Base-by-base conservation (phyloP, 768 basidiomycete species). In the Rhodotorula graminis region DNA sequence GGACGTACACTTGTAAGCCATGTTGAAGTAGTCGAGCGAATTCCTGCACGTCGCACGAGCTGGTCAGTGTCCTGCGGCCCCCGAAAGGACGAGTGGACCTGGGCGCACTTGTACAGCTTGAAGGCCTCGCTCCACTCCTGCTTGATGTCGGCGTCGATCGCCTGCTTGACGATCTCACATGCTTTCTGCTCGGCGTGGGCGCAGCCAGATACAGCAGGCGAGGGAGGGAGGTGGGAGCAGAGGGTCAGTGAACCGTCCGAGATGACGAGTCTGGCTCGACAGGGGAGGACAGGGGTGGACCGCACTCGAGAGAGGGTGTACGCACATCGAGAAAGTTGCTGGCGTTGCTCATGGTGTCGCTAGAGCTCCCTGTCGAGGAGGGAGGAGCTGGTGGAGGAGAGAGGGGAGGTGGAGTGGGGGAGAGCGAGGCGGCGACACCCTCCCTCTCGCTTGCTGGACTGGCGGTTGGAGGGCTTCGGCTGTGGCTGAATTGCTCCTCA, bases 11-110 rank as follows among this genome's bases (percentile, higher is more conserved):
- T 93, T 94, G 80, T 92, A 84, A 16, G 94, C 93, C 76, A 97
- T 90, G 90, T 97, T 92, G 82, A 99, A 99, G 81, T 95, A 99
- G 80, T 99, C 96, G 71, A 98, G 86, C 2, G 92, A 86, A 85
- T 97, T 95, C 84, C 90, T 89, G 58, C 14, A 33, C 3, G 10
- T 6, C 23, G 6, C 23, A 7, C 18, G 31, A 5, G 10, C 31
- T 33, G 19, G 55, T 57, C 56, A 57, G 56, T 5, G 25, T 23
- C 19, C n/a, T n/a, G n/a, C n/a, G n/a, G n/a, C n/a, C n/a, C n/a
- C n/a, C n/a, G n/a, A n/a, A n/a, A 7, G 14, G 37, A n/a, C 11
- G 67, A 29, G 7, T 33, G 25, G 40, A 56, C 12, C 19, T 2
- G 19, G 37, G 61, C 74, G 56, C 25, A 70, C 70, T 70, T 69